Evolutionary conservation across 2,329 filamentous ascomycete genomes (phyloP).

Genomic region (Penicillium sp.): DNA sequence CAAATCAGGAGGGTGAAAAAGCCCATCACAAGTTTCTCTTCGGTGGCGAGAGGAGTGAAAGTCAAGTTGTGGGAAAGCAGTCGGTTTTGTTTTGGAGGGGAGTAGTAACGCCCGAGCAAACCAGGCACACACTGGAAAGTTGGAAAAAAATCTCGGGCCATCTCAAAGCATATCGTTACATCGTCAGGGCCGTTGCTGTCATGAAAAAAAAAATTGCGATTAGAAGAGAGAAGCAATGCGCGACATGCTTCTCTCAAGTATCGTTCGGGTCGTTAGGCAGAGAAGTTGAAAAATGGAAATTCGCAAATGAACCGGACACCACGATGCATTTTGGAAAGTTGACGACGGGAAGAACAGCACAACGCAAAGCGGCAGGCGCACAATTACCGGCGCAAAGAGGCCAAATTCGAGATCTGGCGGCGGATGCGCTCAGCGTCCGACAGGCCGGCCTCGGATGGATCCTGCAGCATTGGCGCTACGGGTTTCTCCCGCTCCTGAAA

Average conservation of each 20-base stretch:
- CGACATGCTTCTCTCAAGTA: constrained; percentile 15
- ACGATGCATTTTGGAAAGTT: constrained; percentile 23
- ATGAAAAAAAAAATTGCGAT: constrained; percentile 29
- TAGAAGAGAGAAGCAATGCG: constrained; percentile 11
- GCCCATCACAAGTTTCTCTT: constrained; percentile 29
- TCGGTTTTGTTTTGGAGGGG: constrained; percentile 12
- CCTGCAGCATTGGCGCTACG: constrained; percentile 27
- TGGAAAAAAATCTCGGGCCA: constrained; percentile 10
- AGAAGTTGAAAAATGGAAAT: constrained; percentile 14
- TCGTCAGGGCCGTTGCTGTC: constrained; percentile 39
- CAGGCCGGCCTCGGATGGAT: constrained; percentile 38
- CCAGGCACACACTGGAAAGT: constrained; percentile 11
- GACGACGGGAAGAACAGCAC: background rate
- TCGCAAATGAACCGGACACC: constrained; percentile 27
- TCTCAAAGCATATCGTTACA: constrained; percentile 32
- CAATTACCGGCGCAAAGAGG: constrained; percentile 32
- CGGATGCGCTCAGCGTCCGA: constrained; percentile 44
- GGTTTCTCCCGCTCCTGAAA: constrained; percentile 19
- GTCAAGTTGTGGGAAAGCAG: constrained; percentile 4
- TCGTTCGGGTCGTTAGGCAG: constrained; percentile 37
- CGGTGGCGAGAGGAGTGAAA: constrained; percentile 11
- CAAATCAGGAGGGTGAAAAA: constrained; percentile 16
- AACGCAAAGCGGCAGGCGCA: constrained; percentile 2
- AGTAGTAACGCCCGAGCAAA: background rate
- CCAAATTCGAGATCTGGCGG: constrained; percentile 42